Conservation (phyloP, 2,329 filamentous ascomycete genomes). For the Phialemoniopsis sp. region DNA sequence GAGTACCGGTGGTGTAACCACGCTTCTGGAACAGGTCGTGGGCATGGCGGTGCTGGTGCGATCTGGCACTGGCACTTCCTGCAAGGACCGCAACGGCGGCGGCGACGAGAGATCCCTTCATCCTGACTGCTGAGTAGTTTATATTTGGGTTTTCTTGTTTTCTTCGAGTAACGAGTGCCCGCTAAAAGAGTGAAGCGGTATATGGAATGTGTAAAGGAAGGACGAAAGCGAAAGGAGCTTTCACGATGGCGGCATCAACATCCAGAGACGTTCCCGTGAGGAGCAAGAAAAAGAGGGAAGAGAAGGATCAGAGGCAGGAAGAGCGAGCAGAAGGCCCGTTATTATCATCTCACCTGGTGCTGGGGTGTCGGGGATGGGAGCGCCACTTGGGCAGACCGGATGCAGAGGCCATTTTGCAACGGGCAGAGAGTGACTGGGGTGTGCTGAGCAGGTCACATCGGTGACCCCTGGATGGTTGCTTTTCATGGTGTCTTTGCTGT, state of each 20-base stretch:
- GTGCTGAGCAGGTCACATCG: too few species aligned
- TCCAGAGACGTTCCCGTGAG: conserved; percentile 38
- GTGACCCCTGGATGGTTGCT: too few species aligned
- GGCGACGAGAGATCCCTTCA: conserved; percentile 70
- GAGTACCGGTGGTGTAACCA: conserved; percentile 15
- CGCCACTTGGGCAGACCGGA: too few species aligned
- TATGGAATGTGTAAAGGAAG: conserved; percentile 38
- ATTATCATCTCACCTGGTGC: conserved; percentile 32
- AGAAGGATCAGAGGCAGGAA: conserved; percentile 24
- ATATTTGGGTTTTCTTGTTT: conserved; percentile 18
- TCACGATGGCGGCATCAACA: conserved; percentile 49
- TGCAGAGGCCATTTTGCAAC: too few species aligned
- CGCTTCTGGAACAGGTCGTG: conserved; percentile 56
- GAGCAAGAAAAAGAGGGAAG: conserved; percentile 28
- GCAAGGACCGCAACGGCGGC: conserved; percentile 60
- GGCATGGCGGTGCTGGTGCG: conserved; percentile 57
- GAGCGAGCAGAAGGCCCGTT: conserved; percentile 30
- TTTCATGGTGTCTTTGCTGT: too few species aligned
- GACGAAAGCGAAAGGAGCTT: conserved; percentile 44
- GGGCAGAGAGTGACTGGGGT: too few species aligned
- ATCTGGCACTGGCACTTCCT: conserved; percentile 49
- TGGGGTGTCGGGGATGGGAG: conserved; percentile 7
- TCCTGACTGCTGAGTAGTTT: conserved; percentile 28
- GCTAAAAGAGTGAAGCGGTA: conserved; percentile 87
- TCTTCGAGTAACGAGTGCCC: conserved; percentile 62